A percentile compares a stretch with the other conserved stretches of the same genome.
These are phyloP conservation scores for Hypomontagnella monticulosa DNA, from an alignment of 495 filamentous ascomycete genomes.

Conservation along the genomic window DNA sequence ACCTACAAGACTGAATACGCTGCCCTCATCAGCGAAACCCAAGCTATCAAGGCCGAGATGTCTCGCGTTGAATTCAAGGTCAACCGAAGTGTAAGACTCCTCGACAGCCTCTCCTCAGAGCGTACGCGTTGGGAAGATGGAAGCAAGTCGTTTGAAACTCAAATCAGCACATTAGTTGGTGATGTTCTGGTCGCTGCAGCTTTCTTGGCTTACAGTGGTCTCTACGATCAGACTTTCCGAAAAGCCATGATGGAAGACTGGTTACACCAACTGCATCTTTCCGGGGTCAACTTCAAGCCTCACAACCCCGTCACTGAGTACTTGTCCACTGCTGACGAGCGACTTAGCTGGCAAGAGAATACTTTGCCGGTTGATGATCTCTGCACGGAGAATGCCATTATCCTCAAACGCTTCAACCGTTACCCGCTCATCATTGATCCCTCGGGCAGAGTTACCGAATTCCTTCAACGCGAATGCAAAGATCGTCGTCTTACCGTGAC, in stretches of 20 bases:
- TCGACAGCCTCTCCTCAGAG: slow-evolving; percentile 95
- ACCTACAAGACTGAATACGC: slow-evolving; percentile 99
- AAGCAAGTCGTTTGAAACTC: slow-evolving; percentile 96
- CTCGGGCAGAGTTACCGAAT: slow-evolving; percentile 92
- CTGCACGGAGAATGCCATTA: slow-evolving; percentile 98
- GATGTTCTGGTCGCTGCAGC: slow-evolving; percentile 95
- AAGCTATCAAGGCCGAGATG: slow-evolving; percentile 98
- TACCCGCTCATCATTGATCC: slow-evolving; percentile 99
- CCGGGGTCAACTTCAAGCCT: slow-evolving; percentile 89
- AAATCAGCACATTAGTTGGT: slow-evolving; percentile 95
- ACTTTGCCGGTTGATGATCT: slow-evolving; percentile 98
- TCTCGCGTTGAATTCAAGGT: slow-evolving; percentile 96
- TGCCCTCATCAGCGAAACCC: slow-evolving; percentile 93
- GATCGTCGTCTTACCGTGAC: slow-evolving; percentile 94
- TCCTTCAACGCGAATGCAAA: slow-evolving; percentile 91
- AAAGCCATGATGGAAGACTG: slow-evolving; percentile 98
- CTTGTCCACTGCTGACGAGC: slow-evolving; percentile 94
- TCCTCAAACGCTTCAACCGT: slow-evolving; percentile 95
- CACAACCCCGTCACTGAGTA: slow-evolving; percentile 97
- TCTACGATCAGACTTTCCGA: slow-evolving; percentile 97
- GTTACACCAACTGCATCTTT: slow-evolving; percentile 88
- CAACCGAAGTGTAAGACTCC: slow-evolving; percentile 90
- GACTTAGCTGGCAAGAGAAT: slow-evolving; percentile 92
- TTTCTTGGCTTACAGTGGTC: slow-evolving; percentile 96
- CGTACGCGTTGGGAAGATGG: slow-evolving; percentile 92